phyloP scores from a whole-genome alignment of 345 rosid genomes.

The Laguncularia racemosa region DNA sequence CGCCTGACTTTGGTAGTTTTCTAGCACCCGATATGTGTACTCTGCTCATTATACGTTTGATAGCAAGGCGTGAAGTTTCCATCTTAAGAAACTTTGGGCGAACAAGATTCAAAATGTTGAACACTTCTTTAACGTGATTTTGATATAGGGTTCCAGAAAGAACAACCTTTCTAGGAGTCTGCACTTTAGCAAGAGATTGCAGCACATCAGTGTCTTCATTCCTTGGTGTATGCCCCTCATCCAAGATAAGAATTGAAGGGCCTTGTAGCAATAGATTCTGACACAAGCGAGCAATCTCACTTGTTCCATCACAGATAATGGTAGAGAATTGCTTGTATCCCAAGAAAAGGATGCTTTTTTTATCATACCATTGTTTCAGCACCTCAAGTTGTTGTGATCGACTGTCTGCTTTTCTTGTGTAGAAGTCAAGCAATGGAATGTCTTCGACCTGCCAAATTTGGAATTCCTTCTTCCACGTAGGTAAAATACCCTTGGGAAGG shows the following conservation, averaged over 20 bases:
- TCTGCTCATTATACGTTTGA: slow-evolving; percentile 55
- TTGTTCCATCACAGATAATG: slow-evolving; percentile 55
- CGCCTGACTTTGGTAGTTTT: slow-evolving; percentile 39
- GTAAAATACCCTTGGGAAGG: slow-evolving; percentile 78
- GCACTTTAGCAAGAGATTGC: slow-evolving; percentile 72
- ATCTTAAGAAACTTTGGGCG: slow-evolving; percentile 74
- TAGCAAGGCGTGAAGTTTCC: slow-evolving; percentile 35
- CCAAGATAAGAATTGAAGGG: slow-evolving; percentile 77
- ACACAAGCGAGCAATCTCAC: slow-evolving; percentile 25
- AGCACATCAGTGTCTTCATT: slow-evolving; percentile 64
- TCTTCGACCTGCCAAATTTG: slow-evolving; percentile 74
- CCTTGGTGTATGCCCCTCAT: slow-evolving; percentile 89
- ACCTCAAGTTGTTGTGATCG: slow-evolving; percentile 59
- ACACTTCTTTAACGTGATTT: slow-evolving; percentile 82
- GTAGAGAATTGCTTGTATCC: slow-evolving; percentile 83
- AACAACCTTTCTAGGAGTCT: slow-evolving; percentile 76
- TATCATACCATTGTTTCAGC: slow-evolving; percentile 58
- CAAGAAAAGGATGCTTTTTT: slow-evolving; percentile 70
- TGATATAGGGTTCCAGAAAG: slow-evolving; percentile 90
- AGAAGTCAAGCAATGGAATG: slow-evolving; percentile 60
- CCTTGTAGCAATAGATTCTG: slow-evolving; percentile 57
- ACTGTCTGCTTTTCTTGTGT: slow-evolving; percentile 63
- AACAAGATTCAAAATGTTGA: slow-evolving; percentile 73
- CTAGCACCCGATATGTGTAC: slow-evolving; percentile 38
- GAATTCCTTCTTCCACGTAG: slow-evolving; percentile 89